Evolutionary conservation across 352 stramenopile genomes (phyloP), one percentile per base, ranked within the genome.

Genomic region (Phytopythium delawarense): DNA sequence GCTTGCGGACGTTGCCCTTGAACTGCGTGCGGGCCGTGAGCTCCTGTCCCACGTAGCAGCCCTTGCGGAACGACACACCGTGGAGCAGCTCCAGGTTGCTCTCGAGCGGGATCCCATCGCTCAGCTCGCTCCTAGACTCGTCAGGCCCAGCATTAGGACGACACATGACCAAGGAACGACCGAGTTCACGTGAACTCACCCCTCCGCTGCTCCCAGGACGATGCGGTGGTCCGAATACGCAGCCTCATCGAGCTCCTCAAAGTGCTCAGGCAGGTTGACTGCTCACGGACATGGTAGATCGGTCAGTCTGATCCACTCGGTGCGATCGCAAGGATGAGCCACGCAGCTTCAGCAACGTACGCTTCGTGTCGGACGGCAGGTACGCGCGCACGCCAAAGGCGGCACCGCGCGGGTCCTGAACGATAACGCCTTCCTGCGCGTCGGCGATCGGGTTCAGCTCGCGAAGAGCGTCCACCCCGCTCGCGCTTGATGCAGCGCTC

Each of bases 41-140:
- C 66, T 98, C 95, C 75, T 98, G 95, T 2, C 95, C 95, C 18
- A 98, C 78, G 67, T 98, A 98, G 80, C 95, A 98, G 8, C 95
- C 95, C 71, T 98, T 98, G 42, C 78, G 75, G 71, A 98, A 98
- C 16, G 78, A 94, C 37, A 98, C 87, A 35, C 87, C 91, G 51
- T 85, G 73, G 39, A 98, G 68, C 37, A 97, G 74, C 45, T 98
- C 94, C 2, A 98, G 69, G 59, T 98, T 98, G 51, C 77, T 93
- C 65, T 98, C 94, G 0, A 98, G 78, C 11, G 94, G 94, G 56
- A 98, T 98, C 3, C 65, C 65, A 18, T 96, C 91, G 25, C 71
- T 72, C 59, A 97, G 61, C 51, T 97, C 89, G 40, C 73, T 71
- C 45, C 89, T 93, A 52, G 3, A 62, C 48, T 28, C 1, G 42